Evolutionary conservation across 768 basidiomycete genomes (phyloP).

Genomic region (Symmetrospora coprosmae): DNA sequence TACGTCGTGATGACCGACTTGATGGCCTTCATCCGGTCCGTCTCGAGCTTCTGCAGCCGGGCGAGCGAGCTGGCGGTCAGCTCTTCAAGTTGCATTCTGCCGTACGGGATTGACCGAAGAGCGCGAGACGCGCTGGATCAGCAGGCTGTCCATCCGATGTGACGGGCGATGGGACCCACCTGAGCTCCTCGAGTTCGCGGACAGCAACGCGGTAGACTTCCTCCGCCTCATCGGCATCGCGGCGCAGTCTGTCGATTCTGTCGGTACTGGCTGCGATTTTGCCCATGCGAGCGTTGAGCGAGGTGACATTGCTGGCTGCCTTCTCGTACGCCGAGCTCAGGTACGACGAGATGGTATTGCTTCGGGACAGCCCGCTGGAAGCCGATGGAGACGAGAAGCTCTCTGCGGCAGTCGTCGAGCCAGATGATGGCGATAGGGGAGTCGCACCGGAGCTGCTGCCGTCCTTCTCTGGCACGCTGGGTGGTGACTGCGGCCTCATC

Average conservation of each 20-base stretch:
- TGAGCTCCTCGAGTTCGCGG: background rate
- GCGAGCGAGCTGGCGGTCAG: background rate
- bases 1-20: conserved; percentile 16
- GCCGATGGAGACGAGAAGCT: background rate
- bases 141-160: background rate
- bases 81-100: conserved; percentile 14
- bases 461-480: background rate
- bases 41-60: background rate
- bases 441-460: too few relatives aligned
- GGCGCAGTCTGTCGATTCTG: conserved; percentile 7
- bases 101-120: too few relatives aligned
- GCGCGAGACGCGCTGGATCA: background rate
- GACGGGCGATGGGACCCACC: background rate
- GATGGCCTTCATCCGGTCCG: conserved; percentile 13
- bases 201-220: conserved; percentile 17
- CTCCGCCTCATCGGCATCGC: conserved; percentile 12
- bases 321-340: conserved; percentile 15
- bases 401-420: background rate
- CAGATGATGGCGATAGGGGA: background rate
- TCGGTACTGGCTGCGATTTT: background rate
- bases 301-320: conserved; percentile 2
- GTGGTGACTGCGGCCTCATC: background rate
- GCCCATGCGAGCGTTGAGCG: background rate
- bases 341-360: conserved; percentile 10
- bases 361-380: background rate